phyloP scores from a whole-genome alignment of 305 asterid species.

The Fraxinus dipetala region DNA sequence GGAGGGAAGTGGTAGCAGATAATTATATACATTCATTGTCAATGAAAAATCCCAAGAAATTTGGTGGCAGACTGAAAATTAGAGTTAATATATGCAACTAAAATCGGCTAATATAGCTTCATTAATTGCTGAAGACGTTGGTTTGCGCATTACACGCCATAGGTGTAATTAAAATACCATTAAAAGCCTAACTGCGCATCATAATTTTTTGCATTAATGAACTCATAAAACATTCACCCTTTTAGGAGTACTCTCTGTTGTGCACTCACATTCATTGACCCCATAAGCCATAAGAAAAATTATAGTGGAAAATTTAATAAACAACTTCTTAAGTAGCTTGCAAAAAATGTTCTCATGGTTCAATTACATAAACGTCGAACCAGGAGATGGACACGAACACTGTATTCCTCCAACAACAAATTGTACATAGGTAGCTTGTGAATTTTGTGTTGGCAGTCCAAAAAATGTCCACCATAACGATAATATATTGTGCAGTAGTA shows the following conservation, averaged over 20 bases:
- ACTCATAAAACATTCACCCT: slow-evolving; percentile 15
- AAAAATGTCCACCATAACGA: not conserved
- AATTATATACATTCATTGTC: slow-evolving; percentile 22
- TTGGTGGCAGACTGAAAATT: slow-evolving; percentile 40
- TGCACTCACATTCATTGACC: not conserved
- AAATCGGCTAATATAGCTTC: slow-evolving; percentile 33
- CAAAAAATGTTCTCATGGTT: not conserved
- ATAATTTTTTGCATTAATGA: slow-evolving; percentile 17
- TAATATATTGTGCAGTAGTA: not conserved
- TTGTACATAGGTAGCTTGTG: not conserved
- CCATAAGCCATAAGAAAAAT: not conserved
- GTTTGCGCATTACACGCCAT: slow-evolving; percentile 32
- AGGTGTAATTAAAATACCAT: slow-evolving; percentile 31
- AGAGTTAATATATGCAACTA: slow-evolving; percentile 38
- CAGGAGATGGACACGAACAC: not conserved
- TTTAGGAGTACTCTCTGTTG: not conserved
- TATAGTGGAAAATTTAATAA: not conserved
- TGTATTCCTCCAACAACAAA: not conserved
- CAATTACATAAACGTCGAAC: not conserved
- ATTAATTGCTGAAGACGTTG: slow-evolving; percentile 49
- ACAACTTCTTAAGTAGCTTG: not conserved
- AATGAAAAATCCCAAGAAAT: slow-evolving; percentile 42
- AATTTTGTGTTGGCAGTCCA: not conserved
- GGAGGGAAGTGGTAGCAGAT: slow-evolving; percentile 35
- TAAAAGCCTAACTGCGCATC: slow-evolving; percentile 37